Percentiles rank a stretch among this genome's conserved stretches.
phyloP scores from a whole-genome alignment of 2,329 filamentous ascomycete genomes.

The Colletotrichum viniferum region DNA sequence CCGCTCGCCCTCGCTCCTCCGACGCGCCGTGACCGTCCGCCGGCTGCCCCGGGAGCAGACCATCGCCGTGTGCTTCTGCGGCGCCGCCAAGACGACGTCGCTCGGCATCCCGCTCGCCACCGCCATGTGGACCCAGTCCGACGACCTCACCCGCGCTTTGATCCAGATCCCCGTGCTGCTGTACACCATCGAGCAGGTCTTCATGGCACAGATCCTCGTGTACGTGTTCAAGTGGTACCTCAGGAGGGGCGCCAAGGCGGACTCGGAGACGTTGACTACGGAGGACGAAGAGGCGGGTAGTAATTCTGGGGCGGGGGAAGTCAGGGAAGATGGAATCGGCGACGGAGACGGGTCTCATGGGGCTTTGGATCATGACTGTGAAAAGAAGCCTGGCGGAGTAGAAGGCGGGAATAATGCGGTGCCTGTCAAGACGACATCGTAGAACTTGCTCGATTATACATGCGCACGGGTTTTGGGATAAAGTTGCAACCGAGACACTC shows the following conservation, averaged over 20 bases:
- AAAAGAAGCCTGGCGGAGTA: background rate
- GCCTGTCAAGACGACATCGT: background rate
- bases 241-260: slow-evolving; percentile 28
- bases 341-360: background rate
- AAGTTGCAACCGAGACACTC: background rate
- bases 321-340: background rate
- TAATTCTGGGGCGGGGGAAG: background rate
- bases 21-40: slow-evolving; percentile 46
- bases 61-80: slow-evolving; percentile 75
- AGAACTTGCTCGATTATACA: background rate
- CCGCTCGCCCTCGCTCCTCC: slow-evolving; percentile 31
- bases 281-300: slow-evolving; percentile 4
- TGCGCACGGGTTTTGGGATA: background rate
- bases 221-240: slow-evolving; percentile 54
- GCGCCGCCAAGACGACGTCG: slow-evolving; percentile 74
- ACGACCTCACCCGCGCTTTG: slow-evolving; percentile 58
- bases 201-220: slow-evolving; percentile 49
- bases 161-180: slow-evolving; percentile 69
- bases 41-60: slow-evolving; percentile 65
- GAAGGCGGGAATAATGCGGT: background rate
- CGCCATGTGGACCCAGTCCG: slow-evolving; percentile 68
- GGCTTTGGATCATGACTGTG: background rate
- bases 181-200: slow-evolving; percentile 63
- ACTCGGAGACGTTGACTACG: slow-evolving; percentile 18
- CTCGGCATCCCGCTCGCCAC: slow-evolving; percentile 71